A percentile compares a stretch with the other conserved stretches of the same genome.
Conservation (phyloP, 805 yeast species). For the Wickerhamiella australiensis region DNA sequence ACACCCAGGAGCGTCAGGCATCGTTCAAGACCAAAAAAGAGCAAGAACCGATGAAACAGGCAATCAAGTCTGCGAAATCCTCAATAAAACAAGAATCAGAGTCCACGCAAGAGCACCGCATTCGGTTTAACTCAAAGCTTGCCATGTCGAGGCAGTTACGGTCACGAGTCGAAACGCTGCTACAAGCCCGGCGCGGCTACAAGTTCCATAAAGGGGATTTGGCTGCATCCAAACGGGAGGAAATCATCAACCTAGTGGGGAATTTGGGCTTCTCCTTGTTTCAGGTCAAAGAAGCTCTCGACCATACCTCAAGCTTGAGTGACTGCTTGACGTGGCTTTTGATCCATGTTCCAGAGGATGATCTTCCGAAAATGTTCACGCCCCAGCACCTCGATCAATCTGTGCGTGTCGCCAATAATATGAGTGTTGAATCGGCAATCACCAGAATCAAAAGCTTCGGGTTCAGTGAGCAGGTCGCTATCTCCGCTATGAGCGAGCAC, state of each 20-base stretch:
- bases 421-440: slow-evolving; percentile 40
- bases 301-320: slow-evolving; percentile 38
- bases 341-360: slow-evolving; percentile 89
- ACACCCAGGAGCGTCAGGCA: slow-evolving; percentile 12
- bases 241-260: slow-evolving; percentile 27
- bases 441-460: slow-evolving; percentile 56
- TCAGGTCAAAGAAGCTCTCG: slow-evolving; percentile 63
- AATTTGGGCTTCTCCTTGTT: slow-evolving; percentile 53
- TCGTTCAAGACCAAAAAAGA: slow-evolving; percentile 8
- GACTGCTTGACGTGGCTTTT: slow-evolving; percentile 64
- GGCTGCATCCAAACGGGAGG: slow-evolving; percentile 3
- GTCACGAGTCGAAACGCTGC: slow-evolving; percentile 46
- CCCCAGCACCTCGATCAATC: slow-evolving; percentile 8
- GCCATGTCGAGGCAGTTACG: slow-evolving; percentile 57
- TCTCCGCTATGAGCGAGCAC: slow-evolving; percentile 34
- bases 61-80: slow-evolving; percentile 1
- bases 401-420: slow-evolving; percentile 6
- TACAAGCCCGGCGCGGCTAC: slow-evolving; percentile 34
- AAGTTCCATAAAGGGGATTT: slow-evolving; percentile 30
- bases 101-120: slow-evolving; percentile 13
- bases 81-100: slow-evolving; percentile 6
- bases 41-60: slow-evolving; percentile 5
- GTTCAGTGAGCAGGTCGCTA: slow-evolving; percentile 51
- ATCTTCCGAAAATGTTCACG: slow-evolving; percentile 46
- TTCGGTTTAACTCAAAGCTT: slow-evolving; percentile 33